Evolutionary conservation across 1,284 basidiomycete species (phyloP).

Genomic region (Sanguinoderma infundibulare): DNA sequence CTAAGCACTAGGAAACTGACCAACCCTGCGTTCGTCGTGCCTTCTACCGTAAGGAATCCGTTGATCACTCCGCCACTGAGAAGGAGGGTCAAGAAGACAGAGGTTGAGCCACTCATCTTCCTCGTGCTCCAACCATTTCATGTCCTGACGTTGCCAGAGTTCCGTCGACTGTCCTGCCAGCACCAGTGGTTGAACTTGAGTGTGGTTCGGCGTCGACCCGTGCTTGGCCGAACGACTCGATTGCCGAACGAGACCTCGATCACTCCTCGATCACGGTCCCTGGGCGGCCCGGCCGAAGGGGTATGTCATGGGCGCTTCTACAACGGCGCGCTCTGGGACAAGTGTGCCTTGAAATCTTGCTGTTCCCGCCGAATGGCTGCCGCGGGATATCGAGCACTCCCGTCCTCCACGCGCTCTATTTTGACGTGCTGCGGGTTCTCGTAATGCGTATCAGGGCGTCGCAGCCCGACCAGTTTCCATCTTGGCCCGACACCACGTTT

Average conservation of each 20-base stretch:
- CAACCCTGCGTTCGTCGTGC: neutral
- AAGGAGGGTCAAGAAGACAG: neutral
- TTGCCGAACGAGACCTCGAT: too few species aligned
- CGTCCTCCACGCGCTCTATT: neutral
- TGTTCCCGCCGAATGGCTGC: neutral
- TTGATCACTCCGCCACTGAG: neutral
- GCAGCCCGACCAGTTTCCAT: neutral
- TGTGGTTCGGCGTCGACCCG: neutral
- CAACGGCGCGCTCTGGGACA: neutral
- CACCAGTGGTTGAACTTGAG: neutral
- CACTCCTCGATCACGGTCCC: too few species aligned
- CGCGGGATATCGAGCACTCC: neutral
- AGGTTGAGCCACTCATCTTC: neutral
- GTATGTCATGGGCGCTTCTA: neutral
- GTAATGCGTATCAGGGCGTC: neutral
- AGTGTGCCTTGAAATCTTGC: neutral
- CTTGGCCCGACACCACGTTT: neutral
- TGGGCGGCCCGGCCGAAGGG: neutral
- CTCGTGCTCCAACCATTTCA: neutral
- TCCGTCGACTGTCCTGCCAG: neutral
- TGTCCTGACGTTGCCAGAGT: neutral
- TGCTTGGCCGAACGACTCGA: neutral
- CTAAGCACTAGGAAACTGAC: neutral
- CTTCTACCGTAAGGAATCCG: neutral
- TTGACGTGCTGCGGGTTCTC: neutral